Evolutionary conservation across 345 rosid genomes (phyloP).

Genomic region (thale cress (Arabidopsis thaliana)): DNA sequence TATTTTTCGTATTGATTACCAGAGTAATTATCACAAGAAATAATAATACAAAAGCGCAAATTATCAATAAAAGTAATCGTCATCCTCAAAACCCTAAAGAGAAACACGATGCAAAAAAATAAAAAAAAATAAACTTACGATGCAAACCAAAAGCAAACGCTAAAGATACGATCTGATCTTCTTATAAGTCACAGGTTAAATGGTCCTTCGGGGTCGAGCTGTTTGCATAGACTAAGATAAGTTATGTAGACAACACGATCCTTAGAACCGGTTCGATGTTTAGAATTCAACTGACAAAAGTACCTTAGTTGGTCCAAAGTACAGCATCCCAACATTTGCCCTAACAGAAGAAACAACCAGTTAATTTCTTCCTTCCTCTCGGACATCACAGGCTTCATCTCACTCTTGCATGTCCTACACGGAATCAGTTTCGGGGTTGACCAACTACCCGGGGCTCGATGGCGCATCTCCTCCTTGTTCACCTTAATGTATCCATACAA

Average conservation of each 20-base stretch:
- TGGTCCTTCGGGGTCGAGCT: slow-evolving; percentile 58
- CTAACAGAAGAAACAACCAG: slow-evolving; percentile 87
- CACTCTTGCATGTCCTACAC: slow-evolving; percentile 58
- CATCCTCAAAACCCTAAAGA: too few species aligned
- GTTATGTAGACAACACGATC: slow-evolving; percentile 68
- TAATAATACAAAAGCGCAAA: too few species aligned
- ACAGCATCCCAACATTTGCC: slow-evolving; percentile 76
- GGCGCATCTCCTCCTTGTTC: slow-evolving; percentile 53
- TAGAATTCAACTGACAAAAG: slow-evolving; percentile 65
- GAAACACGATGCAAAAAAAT: neutral
- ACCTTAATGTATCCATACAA: slow-evolving; percentile 49
- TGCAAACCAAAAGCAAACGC: slow-evolving; percentile 1
- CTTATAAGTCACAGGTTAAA: neutral
- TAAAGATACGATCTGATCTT: neutral
- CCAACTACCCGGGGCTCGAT: slow-evolving; percentile 71
- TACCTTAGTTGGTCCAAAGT: slow-evolving; percentile 71
- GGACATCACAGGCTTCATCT: slow-evolving; percentile 59
- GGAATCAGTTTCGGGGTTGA: slow-evolving; percentile 51
- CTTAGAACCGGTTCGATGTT: slow-evolving; percentile 81
- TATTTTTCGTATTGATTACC: too few species aligned
- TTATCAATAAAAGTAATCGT: too few species aligned
- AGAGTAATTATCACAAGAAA: neutral
- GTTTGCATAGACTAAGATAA: slow-evolving; percentile 63
- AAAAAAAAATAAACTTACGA: neutral
- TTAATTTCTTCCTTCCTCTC: slow-evolving; percentile 61